Evolutionary conservation across 805 yeast species (phyloP), one percentile per base, ranked within the genome.

Genomic region (Kluyveromyces siamensis): DNA sequence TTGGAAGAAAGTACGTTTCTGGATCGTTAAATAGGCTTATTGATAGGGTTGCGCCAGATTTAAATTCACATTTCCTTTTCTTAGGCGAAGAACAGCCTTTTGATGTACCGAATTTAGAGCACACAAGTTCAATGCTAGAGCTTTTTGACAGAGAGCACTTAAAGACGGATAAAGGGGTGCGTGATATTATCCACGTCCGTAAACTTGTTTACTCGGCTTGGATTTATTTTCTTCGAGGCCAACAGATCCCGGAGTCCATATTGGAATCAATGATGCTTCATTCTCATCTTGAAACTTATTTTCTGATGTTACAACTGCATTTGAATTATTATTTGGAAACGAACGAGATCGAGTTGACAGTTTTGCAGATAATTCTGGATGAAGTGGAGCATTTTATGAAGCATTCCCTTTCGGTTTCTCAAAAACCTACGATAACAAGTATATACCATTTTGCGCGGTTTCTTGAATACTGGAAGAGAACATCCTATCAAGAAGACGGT

Each of bases 21-120:
- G 40, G 35, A 18, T 47, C 50, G 10, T 17, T 48, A 13, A 18
- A 17, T 7, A 25, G 40, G 13, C 45, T 48, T 9, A 8, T 48
- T 13, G 30, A 45, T 14, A 46, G 35, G 11, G 9, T 45, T 6
- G 50, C 40, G 14, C 50, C 50, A 39, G 45, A 41, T 14, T 14
- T 48, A 11, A 27, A 40, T 14, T 30, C 41, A 16, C 37, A 18
- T 5, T 27, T 44, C 16, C 21, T 48, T 8, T 48, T 48, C 14
- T 9, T 38, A 10, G 30, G 36, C 10, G 25, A 27, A 18, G 27
- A 43, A 11, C 8, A 21, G 7, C 8, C 39, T 4, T 17, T 30
- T 5, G 39, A 43, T 16, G 39, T 36, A 11, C 8, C 18, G 14
- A 35, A 6, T 8, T 33, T 43, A 14, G 19, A 33, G 8, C 27